Conservation (phyloP, 2,329 filamentous ascomycete genomes). For the Ophiosphaerella korrae region DNA sequence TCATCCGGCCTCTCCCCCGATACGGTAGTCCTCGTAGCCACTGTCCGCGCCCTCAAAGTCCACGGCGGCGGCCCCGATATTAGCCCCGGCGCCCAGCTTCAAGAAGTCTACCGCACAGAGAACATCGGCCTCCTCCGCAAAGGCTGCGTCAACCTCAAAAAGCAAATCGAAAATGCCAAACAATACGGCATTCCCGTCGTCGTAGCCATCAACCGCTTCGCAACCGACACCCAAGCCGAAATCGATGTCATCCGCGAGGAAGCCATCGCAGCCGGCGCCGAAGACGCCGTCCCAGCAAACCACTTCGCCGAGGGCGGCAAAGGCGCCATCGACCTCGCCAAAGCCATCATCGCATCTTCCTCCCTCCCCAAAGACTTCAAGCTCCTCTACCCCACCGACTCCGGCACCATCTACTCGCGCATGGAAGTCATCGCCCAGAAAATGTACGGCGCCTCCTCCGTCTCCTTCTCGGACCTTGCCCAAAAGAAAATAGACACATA, state of each 20-base stretch:
- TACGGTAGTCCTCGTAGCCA: constrained; percentile 92
- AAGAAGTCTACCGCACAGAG: constrained; percentile 88
- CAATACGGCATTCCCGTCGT: constrained; percentile 91
- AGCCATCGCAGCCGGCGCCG: constrained; percentile 86
- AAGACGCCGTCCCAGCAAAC: constrained; percentile 90
- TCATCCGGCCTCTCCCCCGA: constrained; percentile 91
- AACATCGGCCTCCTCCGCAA: constrained; percentile 88
- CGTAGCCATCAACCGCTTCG: constrained; percentile 96
- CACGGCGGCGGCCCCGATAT: constrained; percentile 97
- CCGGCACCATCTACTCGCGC: constrained; percentile 76
- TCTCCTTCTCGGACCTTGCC: constrained; percentile 92
- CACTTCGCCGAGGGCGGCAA: constrained; percentile 96
- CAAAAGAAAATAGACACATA: constrained; percentile 97
- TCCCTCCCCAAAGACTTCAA: constrained; percentile 83
- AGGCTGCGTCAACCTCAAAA: constrained; percentile 91
- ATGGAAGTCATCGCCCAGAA: constrained; percentile 88
- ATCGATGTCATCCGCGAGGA: constrained; percentile 88
- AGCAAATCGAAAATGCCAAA: constrained; percentile 91
- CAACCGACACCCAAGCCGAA: constrained; percentile 91
- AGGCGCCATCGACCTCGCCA: constrained; percentile 86
- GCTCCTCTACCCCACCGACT: constrained; percentile 79
- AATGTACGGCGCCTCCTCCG: constrained; percentile 90
- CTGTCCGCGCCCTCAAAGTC: constrained; percentile 93
- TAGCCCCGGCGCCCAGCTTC: constrained; percentile 80
- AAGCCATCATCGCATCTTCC: constrained; percentile 81